These are phyloP conservation scores for Heliosperma pusillum DNA, from an alignment of 148 eudicot species.

Conservation along the genomic window DNA sequence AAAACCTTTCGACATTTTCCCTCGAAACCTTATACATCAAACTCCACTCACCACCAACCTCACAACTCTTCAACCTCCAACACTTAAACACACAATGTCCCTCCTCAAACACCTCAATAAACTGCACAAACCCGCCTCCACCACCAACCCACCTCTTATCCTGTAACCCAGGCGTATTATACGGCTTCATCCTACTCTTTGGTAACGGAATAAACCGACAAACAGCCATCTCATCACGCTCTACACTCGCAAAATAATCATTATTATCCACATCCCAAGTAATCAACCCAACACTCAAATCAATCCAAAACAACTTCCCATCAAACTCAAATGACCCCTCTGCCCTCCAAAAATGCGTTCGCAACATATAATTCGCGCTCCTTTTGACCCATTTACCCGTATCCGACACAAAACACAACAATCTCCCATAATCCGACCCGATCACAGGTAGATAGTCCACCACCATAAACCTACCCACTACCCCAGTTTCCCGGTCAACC, in stretches of 20 bases:
- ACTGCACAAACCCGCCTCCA: conserved; percentile 5
- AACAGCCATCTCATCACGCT: background rate
- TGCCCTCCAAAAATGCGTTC: background rate
- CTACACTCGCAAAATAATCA: background rate
- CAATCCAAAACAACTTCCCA: no score
- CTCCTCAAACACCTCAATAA: background rate
- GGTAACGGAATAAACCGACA: conserved; percentile 8
- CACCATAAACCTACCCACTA: background rate
- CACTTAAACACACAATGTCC: background rate
- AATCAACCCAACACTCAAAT: no score
- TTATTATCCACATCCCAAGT: no score
- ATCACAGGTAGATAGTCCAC: conserved; percentile 2
- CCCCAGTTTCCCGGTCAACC: background rate
- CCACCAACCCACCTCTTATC: background rate
- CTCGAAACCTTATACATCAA: conserved; percentile 1
- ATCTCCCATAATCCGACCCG: background rate
- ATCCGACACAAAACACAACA: no score
- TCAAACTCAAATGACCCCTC: no score
- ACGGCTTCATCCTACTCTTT: background rate
- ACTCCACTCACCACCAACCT: conserved; percentile 4
- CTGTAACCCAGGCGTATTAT: background rate
- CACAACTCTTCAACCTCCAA: conserved; percentile 9
- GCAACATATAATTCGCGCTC: background rate
- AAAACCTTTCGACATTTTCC: background rate
- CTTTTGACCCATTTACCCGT: conserved; percentile 10